phyloP scores from a whole-genome alignment of 371 early-diverging fungal genomes.

The Syncephalastrum monosporum region DNA sequence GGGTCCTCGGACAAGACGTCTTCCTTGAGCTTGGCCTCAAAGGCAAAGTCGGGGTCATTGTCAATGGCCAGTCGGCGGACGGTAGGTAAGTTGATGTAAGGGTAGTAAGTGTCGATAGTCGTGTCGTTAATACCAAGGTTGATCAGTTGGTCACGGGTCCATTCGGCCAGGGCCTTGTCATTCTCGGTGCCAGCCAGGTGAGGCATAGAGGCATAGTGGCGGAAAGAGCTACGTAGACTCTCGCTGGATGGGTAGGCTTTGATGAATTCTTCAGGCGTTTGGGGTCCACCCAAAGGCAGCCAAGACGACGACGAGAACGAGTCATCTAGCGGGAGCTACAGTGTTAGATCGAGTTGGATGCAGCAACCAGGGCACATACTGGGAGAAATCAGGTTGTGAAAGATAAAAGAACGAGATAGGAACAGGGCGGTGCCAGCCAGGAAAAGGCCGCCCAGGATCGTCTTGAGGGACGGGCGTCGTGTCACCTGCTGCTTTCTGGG shows the following conservation, averaged over 20 bases:
- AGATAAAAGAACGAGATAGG: too few relatives aligned
- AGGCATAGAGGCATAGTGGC: slow-evolving; percentile 44
- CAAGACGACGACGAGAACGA: too few relatives aligned
- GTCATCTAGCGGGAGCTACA: too few relatives aligned
- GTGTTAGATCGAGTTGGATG: too few relatives aligned
- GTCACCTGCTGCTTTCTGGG: too few relatives aligned
- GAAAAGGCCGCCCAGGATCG: too few relatives aligned
- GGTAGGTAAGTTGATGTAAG: slow-evolving; percentile 56
- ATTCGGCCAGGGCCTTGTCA: slow-evolving; percentile 47
- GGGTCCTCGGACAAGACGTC: slow-evolving; percentile 52
- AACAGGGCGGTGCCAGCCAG: too few relatives aligned
- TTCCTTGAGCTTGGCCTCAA: slow-evolving; percentile 54
- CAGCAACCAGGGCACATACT: too few relatives aligned
- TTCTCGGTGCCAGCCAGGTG: slow-evolving; percentile 46
- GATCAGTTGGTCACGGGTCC: slow-evolving; percentile 50
- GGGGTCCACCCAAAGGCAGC: too few relatives aligned
- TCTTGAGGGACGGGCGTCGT: too few relatives aligned
- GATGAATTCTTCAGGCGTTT: slow-evolving; percentile 8
- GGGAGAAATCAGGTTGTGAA: too few relatives aligned
- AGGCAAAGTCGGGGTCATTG: slow-evolving; percentile 39
- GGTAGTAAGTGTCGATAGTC: slow-evolving; percentile 57
- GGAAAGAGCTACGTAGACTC: slow-evolving; percentile 24
- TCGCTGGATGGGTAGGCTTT: slow-evolving; percentile 30
- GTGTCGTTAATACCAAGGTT: slow-evolving; percentile 52
- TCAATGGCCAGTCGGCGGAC: slow-evolving; percentile 53